These are phyloP conservation scores for Hypocrella siamensis DNA, from an alignment of 2,329 filamentous ascomycete genomes.

Conservation along the genomic window DNA sequence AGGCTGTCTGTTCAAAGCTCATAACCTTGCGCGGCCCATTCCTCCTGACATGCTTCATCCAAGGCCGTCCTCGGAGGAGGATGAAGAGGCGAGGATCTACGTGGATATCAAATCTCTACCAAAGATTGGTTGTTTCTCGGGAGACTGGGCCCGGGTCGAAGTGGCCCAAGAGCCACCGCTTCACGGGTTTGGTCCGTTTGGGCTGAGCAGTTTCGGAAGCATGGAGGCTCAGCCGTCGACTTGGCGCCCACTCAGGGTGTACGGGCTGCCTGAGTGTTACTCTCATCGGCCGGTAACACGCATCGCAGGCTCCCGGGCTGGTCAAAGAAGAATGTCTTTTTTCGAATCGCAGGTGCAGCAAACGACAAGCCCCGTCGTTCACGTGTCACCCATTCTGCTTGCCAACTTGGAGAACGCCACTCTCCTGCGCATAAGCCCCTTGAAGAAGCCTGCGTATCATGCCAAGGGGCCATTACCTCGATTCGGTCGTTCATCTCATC, in stretches of 20 bases:
- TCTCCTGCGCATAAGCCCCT: slow-evolving; percentile 63
- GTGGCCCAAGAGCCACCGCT: slow-evolving; percentile 55
- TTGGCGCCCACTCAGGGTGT: slow-evolving; percentile 80
- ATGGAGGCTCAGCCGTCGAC: slow-evolving; percentile 40
- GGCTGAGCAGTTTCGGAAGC: slow-evolving; percentile 44
- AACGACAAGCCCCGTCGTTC: slow-evolving; percentile 43
- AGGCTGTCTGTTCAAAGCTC: slow-evolving; percentile 71
- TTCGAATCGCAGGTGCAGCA: slow-evolving; percentile 54
- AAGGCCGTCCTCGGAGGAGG: slow-evolving; percentile 59
- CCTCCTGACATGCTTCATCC: slow-evolving; percentile 71
- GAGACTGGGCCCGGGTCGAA: slow-evolving; percentile 88
- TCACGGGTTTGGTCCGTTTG: slow-evolving; percentile 51
- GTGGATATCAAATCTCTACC: slow-evolving; percentile 77
- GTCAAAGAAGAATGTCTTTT: slow-evolving; percentile 40
- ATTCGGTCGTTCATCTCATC: slow-evolving; percentile 37
- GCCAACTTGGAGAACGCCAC: slow-evolving; percentile 69
- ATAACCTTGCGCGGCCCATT: slow-evolving; percentile 58
- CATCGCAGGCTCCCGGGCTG: slow-evolving; percentile 38
- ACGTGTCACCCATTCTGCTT: slow-evolving; percentile 73
- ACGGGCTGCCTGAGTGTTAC: slow-evolving; percentile 68
- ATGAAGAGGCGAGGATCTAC: slow-evolving; percentile 79
- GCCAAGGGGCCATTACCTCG: slow-evolving; percentile 38
- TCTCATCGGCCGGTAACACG: slow-evolving; percentile 43
- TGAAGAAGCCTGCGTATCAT: slow-evolving; percentile 37
- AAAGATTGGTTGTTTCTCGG: slow-evolving; percentile 90